phyloP scores from a whole-genome alignment of 208 protist species.

The Acanthamoeba lenticulata region DNA sequence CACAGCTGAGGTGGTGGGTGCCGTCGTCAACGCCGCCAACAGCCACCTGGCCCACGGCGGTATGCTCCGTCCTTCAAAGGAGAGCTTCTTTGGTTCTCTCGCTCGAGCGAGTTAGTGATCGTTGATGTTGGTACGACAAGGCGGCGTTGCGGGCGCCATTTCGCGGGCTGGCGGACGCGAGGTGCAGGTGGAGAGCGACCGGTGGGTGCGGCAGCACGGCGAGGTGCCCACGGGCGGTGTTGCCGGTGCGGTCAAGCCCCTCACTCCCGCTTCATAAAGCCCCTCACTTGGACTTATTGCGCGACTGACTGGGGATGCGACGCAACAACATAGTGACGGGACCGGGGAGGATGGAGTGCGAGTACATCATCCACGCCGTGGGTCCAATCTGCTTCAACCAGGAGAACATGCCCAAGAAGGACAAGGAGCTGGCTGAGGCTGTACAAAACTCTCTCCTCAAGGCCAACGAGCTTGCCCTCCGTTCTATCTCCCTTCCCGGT shows the following conservation, averaged over 20 bases:
- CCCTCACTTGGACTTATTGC: no score
- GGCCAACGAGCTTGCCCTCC: slow-evolving; percentile 51
- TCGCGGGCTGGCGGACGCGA: slow-evolving; percentile 34
- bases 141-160: slow-evolving; percentile 52
- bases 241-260: no score
- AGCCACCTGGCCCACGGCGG: slow-evolving; percentile 65
- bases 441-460: slow-evolving; percentile 39
- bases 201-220: slow-evolving; percentile 58
- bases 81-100: not conserved
- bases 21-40: slow-evolving; percentile 67
- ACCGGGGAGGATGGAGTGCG: slow-evolving; percentile 47
- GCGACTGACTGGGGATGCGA: no score
- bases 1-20: slow-evolving; percentile 50
- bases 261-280: no score
- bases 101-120: no score
- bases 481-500: slow-evolving; percentile 56
- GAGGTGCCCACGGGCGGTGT: slow-evolving; percentile 17
- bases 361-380: slow-evolving; percentile 68
- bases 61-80: not conserved
- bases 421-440: slow-evolving; percentile 14
- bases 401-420: slow-evolving; percentile 65
- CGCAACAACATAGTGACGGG: slow-evolving; percentile 36
- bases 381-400: slow-evolving; percentile 51
- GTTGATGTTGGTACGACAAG: not conserved
- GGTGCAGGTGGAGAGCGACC: slow-evolving; percentile 62